A percentile compares a stretch with the other conserved stretches of the same genome.
phyloP scores from a whole-genome alignment of 2,329 filamentous ascomycete species.

The Hypoxylon sp. region DNA sequence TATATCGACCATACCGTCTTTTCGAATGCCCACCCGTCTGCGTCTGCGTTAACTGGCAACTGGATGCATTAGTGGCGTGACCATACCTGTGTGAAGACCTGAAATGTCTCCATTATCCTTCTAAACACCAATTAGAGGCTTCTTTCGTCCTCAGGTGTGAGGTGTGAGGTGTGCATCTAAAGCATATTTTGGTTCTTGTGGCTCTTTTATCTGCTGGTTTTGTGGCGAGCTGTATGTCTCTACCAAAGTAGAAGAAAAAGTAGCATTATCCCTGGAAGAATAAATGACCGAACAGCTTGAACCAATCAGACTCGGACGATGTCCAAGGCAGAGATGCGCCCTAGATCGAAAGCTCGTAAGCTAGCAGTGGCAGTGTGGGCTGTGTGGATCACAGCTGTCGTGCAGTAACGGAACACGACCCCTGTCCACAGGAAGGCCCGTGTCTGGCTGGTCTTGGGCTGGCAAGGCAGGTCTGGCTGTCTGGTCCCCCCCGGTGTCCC shows the following conservation, averaged over 20 bases:
- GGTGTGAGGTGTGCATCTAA: constrained; percentile 38
- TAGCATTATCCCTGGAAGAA: constrained; percentile 22
- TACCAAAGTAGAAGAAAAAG: constrained; percentile 18
- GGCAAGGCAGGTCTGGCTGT: too few relatives aligned
- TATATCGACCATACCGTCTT: constrained; percentile 34
- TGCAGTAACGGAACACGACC: constrained; percentile 42
- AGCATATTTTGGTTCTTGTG: constrained; percentile 23
- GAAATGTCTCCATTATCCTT: constrained; percentile 27
- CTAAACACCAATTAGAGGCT: constrained; percentile 32
- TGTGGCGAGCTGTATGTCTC: constrained; percentile 16
- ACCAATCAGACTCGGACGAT: constrained; percentile 27
- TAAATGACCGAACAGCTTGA: constrained; percentile 26
- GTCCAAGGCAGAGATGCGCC: constrained; percentile 14
- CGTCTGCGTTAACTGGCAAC: too few relatives aligned
- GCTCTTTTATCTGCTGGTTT: constrained; percentile 16
- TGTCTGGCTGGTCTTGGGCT: background rate
- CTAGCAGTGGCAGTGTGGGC: background rate
- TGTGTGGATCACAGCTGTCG: constrained; percentile 42
- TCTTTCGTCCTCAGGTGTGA: constrained; percentile 14
- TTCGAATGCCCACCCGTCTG: constrained; percentile 30
- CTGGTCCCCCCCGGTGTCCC: background rate
- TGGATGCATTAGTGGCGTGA: constrained; percentile 39
- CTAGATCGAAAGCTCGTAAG: constrained; percentile 7
- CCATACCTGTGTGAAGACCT: constrained; percentile 32
- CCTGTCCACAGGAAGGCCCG: background rate